Conservation (phyloP, 257 asterid genomes). For the Penstemon davidsonii region DNA sequence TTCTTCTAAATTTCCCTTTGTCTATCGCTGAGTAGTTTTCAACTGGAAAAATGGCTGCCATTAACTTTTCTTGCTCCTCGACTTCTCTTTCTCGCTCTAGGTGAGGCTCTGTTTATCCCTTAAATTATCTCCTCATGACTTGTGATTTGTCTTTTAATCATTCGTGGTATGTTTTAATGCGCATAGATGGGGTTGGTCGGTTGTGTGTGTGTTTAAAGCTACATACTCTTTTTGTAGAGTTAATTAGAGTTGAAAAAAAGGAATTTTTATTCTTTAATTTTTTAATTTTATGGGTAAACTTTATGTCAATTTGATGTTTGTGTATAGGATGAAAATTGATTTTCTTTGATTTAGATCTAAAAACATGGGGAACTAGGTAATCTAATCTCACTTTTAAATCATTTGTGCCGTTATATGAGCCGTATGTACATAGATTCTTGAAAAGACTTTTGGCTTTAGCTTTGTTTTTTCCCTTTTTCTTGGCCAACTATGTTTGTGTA, state of each 20-base stretch:
- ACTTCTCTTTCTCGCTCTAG: conserved; percentile 53
- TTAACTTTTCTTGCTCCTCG: conserved; percentile 64
- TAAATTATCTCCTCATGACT: not conserved
- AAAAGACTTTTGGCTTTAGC: not conserved
- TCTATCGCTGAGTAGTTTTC: not conserved
- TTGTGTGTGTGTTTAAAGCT: not conserved
- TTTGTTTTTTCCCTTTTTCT: conserved; percentile 6
- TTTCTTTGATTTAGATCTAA: conserved; percentile 27
- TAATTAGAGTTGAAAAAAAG: not conserved
- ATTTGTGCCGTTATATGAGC: not conserved
- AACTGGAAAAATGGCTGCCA: conserved; percentile 54
- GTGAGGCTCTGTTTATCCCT: conserved; percentile 39
- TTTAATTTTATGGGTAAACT: too few species aligned
- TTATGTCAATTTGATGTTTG: not conserved
- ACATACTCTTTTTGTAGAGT: not conserved
- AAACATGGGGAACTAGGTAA: conserved; percentile 14
- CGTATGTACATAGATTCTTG: not conserved
- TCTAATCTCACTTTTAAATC: not conserved
- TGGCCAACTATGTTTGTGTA: conserved; percentile 13
- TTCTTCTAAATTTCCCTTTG: not conserved
- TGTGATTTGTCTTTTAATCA: not conserved
- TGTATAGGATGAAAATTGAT: not conserved
- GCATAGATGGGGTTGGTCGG: too few species aligned
- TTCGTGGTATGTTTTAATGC: not conserved
- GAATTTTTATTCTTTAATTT: not conserved